A percentile compares a stretch with the other conserved stretches of the same genome.
These are phyloP conservation scores for Penicillium argentinense DNA, from an alignment of 495 filamentous ascomycete genomes.

Conservation along the genomic window DNA sequence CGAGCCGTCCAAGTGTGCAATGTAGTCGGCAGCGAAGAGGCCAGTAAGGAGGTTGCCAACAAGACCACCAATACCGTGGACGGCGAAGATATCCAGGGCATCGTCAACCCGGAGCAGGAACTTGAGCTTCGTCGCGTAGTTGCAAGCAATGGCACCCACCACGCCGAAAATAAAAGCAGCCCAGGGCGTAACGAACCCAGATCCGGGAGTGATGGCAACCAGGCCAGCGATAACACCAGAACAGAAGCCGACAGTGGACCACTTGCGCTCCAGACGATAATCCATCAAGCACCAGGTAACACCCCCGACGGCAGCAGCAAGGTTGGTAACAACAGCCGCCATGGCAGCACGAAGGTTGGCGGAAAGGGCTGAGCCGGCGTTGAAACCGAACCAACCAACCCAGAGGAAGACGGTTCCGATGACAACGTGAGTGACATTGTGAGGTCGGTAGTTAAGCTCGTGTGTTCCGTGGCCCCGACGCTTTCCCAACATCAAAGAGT, in stretches of 20 bases:
- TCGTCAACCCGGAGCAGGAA: constrained; percentile 85
- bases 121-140: constrained; percentile 97
- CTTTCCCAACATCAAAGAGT: constrained; percentile 81
- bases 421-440: constrained; percentile 97
- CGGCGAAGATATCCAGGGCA: constrained; percentile 91
- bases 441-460: constrained; percentile 92
- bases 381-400: constrained; percentile 99
- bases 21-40: constrained; percentile 90
- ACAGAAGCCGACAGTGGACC: constrained; percentile 97
- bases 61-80: constrained; percentile 83
- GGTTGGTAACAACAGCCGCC: constrained; percentile 58
- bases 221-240: constrained; percentile 90
- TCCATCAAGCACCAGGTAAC: constrained; percentile 96
- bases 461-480: constrained; percentile 80
- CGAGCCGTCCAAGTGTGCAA: constrained; percentile 81
- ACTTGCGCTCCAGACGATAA: constrained; percentile 91
- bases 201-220: constrained; percentile 91
- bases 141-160: constrained; percentile 79
- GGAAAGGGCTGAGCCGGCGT: constrained; percentile 85
- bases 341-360: constrained; percentile 79
- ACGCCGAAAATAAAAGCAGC: constrained; percentile 88
- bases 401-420: constrained; percentile 97
- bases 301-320: constrained; percentile 67
- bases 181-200: constrained; percentile 90
- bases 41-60: constrained; percentile 88